Conservation (phyloP, 176 grass and related monocot genomes). For the Thalia dealbata region DNA sequence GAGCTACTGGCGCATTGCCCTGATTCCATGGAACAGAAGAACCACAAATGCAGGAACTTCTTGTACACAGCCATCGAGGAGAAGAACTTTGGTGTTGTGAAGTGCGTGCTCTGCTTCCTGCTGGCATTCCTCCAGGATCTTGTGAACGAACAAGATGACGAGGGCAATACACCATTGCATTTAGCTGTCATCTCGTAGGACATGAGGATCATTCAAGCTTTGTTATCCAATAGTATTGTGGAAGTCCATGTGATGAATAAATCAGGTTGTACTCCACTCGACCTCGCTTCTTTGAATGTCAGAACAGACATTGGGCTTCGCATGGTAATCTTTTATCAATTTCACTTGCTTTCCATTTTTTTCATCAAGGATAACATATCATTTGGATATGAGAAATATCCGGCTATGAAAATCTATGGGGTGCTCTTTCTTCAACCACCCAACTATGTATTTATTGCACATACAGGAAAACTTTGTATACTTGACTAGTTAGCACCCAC, state of each 20-base stretch:
- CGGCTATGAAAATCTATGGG: no score
- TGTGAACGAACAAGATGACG: not conserved
- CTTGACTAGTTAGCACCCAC: no score
- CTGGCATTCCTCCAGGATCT: not conserved
- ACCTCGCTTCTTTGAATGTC: not conserved
- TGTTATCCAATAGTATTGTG: not conserved
- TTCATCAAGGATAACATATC: no score
- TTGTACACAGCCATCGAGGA: not conserved
- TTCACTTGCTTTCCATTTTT: no score
- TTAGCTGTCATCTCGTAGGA: not conserved
- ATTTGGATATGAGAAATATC: no score
- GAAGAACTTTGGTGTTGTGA: not conserved
- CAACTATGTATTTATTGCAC: no score
- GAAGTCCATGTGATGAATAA: not conserved
- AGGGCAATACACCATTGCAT: constrained; percentile 14
- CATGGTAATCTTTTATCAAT: not conserved
- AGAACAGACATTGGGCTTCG: not conserved
- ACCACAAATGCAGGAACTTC: not conserved
- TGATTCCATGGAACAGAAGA: no score
- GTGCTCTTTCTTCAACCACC: no score
- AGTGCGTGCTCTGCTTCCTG: not conserved
- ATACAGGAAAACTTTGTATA: no score
- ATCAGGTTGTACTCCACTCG: not conserved
- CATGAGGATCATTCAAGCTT: not conserved
- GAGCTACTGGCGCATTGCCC: no score